phyloP scores from a whole-genome alignment of 2,329 filamentous ascomycete genomes.

The Clarireedia hainanense region DNA sequence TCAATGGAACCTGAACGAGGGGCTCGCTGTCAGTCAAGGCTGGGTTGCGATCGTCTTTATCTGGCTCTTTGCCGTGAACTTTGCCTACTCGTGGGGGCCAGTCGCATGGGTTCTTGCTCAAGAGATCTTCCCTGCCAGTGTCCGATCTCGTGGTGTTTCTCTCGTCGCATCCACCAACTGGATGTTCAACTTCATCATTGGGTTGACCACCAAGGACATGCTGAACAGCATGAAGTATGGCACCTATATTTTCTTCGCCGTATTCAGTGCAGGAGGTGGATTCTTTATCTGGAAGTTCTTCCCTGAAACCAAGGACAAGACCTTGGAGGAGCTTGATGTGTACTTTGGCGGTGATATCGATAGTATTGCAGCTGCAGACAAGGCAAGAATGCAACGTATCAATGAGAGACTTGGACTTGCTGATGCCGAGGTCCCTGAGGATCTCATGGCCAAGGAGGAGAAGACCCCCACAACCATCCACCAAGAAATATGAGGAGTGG shows the following conservation, averaged over 20 bases:
- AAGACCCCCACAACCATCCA: not conserved
- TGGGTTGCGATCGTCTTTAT: slow-evolving; percentile 33
- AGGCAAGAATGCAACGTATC: slow-evolving; percentile 23
- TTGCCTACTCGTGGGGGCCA: slow-evolving; percentile 30
- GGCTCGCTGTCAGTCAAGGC: slow-evolving; percentile 23
- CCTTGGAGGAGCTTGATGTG: slow-evolving; percentile 46
- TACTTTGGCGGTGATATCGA: slow-evolving; percentile 18
- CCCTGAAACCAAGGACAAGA: slow-evolving; percentile 48
- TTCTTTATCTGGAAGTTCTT: slow-evolving; percentile 42
- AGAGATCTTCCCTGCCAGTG: slow-evolving; percentile 34
- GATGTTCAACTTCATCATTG: slow-evolving; percentile 40
- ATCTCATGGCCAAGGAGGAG: slow-evolving; percentile 6
- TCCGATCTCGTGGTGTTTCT: slow-evolving; percentile 34
- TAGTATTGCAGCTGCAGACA: slow-evolving; percentile 31
- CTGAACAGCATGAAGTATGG: slow-evolving; percentile 37
- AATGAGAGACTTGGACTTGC: slow-evolving; percentile 19
- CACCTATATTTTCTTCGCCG: slow-evolving; percentile 50
- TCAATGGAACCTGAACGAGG: slow-evolving; percentile 28
- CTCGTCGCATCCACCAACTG: slow-evolving; percentile 38
- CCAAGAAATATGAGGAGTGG: not conserved
- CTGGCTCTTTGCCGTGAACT: slow-evolving; percentile 28
- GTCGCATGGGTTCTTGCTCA: slow-evolving; percentile 31
- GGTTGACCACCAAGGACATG: slow-evolving; percentile 39
- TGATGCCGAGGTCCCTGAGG: slow-evolving; percentile 26
- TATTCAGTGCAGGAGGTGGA: slow-evolving; percentile 37